These are phyloP conservation scores for Mortierella sp. DNA, from an alignment of 371 early-diverging fungal species.

Conservation along the genomic window DNA sequence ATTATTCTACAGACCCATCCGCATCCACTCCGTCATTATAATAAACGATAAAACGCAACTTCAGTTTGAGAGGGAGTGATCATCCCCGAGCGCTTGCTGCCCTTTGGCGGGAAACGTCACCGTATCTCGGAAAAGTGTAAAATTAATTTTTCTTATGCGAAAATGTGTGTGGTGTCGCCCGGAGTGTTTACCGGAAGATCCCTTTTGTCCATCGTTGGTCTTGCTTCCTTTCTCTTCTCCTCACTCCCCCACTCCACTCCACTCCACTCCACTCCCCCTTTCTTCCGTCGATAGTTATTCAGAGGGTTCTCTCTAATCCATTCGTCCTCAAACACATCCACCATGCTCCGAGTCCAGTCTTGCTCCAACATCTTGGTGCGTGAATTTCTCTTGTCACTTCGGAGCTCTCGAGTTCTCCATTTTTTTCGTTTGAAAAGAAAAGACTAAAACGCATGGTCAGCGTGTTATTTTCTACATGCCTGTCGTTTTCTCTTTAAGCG, in stretches of 20 bases:
- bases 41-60: too few relatives aligned
- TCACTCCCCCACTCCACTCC: slow-evolving; percentile 18
- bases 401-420: slow-evolving; percentile 6
- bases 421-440: slow-evolving; percentile 3
- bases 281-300: neutral
- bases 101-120: slow-evolving; percentile 12
- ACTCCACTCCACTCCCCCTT: slow-evolving; percentile 9
- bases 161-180: slow-evolving; percentile 8
- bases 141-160: neutral
- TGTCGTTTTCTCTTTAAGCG: neutral
- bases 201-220: slow-evolving; percentile 22
- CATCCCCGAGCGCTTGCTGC: too few relatives aligned
- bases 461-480: neutral
- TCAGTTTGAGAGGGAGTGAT: too few relatives aligned
- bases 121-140: slow-evolving; percentile 7
- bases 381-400: slow-evolving; percentile 5
- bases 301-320: slow-evolving; percentile 1
- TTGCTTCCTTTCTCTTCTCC: slow-evolving; percentile 3
- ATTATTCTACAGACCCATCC: neutral
- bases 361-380: slow-evolving; percentile 53
- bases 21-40: too few relatives aligned
- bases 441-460: neutral
- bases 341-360: slow-evolving; percentile 52
- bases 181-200: slow-evolving; percentile 13
- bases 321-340: slow-evolving; percentile 5